Evolutionary conservation across 78 protist genomes (phyloP), one percentile per base, ranked within the genome.

Genomic region (Cavenderia fasciculata): DNA sequence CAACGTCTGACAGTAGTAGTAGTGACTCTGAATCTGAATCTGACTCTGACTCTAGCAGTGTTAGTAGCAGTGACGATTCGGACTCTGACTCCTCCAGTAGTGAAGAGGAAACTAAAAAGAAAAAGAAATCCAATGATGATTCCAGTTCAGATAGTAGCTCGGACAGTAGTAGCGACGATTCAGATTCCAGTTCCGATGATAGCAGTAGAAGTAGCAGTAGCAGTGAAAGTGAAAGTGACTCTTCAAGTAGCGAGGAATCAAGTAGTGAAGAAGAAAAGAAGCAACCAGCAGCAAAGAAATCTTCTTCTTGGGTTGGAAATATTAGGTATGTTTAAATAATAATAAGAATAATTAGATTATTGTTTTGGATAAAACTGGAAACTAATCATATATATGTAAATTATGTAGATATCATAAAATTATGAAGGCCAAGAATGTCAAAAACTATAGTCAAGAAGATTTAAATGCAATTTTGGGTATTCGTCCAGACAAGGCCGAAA

Each of bases 401-500:
- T 10, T 31, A 10, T 36, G 16, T 27, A 77, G 90, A 82, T 69
- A 82, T 44, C 90, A 82, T 41, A 82, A 47, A 82, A 31, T 82
- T 31, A 51, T 82, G 27, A 82, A 59, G 34, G 66, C 90, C 16
- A 82, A 82, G 34, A 10, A 38, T 7, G 90, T 82, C 29, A 27
- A 7, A 5, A 82, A 82, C 36, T 82, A 82, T 56, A 68, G 78
- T 56, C 72, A 65, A 44, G 90, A 82, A 10, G 90, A 82, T 68
- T 44, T 82, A 56, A 65, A 70, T 57, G 90, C 47, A 7, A 82
- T 82, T 56, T 56, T 82, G 44, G 90, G 90, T 6, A 62, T 47
- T 25, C 41, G 87, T 49, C 87, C 87, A 51, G 62, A 77, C n/a
- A 62, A 59, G 47, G 87, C 44, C 21, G 47, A 61, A 19, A 75